Conservation (phyloP, 192 early-diverging fungal genomes). For the Powellomyces hirtus region DNA sequence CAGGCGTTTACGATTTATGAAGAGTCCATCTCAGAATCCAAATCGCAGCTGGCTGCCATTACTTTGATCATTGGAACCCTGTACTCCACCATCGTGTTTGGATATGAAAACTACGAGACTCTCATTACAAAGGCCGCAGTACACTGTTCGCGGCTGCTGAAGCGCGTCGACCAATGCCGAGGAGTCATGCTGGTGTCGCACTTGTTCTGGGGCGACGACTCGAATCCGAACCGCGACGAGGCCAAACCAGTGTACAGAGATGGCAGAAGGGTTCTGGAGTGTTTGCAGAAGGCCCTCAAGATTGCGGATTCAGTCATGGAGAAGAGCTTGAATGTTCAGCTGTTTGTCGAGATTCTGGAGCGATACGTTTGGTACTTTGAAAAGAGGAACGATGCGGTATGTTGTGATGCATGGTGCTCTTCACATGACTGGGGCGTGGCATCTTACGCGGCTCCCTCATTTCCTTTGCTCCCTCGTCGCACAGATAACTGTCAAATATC, state of each 20-base stretch:
- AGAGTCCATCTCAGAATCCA: constrained; percentile 90
- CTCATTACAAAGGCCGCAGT: constrained; percentile 87
- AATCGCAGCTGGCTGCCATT: constrained; percentile 87
- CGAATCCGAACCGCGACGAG: constrained; percentile 47
- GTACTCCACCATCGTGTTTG: constrained; percentile 77
- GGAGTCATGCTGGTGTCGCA: constrained; percentile 79
- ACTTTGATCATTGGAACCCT: constrained; percentile 84
- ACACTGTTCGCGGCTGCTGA: constrained; percentile 86
- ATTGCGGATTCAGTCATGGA: constrained; percentile 95
- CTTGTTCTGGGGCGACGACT: constrained; percentile 81
- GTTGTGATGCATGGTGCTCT: too few species aligned
- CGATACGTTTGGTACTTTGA: constrained; percentile 95
- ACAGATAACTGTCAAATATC: constrained; percentile 85
- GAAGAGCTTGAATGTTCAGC: constrained; percentile 78
- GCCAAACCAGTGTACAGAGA: constrained; percentile 71
- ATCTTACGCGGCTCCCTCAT: too few species aligned
- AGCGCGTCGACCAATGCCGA: constrained; percentile 93
- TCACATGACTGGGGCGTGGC: too few species aligned
- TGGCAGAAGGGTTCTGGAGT: constrained; percentile 85
- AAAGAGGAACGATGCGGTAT: constrained; percentile 82
- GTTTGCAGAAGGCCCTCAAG: constrained; percentile 91
- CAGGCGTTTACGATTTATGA: constrained; percentile 97
- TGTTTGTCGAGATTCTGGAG: constrained; percentile 98
- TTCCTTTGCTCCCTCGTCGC: neutral
- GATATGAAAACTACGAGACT: constrained; percentile 91